Base-by-base conservation (phyloP, 2,329 filamentous ascomycete species). In the Cladophialophora exuberans region DNA sequence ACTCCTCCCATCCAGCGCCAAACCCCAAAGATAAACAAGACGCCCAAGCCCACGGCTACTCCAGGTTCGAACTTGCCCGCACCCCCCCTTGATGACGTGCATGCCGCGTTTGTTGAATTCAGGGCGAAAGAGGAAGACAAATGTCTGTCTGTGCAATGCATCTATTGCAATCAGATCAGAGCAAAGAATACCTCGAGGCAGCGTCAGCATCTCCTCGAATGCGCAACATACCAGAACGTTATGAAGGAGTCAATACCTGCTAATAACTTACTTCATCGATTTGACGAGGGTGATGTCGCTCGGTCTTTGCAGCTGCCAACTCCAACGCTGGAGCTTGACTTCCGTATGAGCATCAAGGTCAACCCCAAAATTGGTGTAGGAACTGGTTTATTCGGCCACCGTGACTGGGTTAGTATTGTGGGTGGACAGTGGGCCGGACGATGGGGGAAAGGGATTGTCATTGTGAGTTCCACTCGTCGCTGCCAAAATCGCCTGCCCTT, bases 221-320 rank as follows among this genome's bases (percentile, higher is more conserved):
- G 75, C 46, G 70, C 73, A 4, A 77, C 75, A 47, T 79, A 79
- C 57, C 72, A 78, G 17, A 78, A 76, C 62, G 76, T 78, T 31
- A 79, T 79, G 76, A 78, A 78, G 61, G 76, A 79, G 54, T 76
- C 75, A 1, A 79, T 79, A 38, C 76, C 76, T 25, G 76, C 77
- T 47, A 79, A 79, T 59, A 78, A 78, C 56, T 69, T 79, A 41
- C 72, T 78, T 26, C 76, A 79, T 63, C 75, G 75, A 35, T 79
- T 78, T 62, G 76, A 76, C 25, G 75, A 78, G 63, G 74, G 74
- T 42, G 75, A 79, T 65, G 67, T 77, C 47, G 75, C 75, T 18
- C 75, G 75, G 15, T 77, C 74, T 7, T 64, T 78, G 41, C 73
- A 76, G 60, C 69, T 79, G 23, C 77, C 77, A 6, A 69, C 72